Evolutionary conservation across 1,139 yeast species (phyloP), one percentile per base, ranked within the genome.

Genomic region (Suhomyces wounanorum): DNA sequence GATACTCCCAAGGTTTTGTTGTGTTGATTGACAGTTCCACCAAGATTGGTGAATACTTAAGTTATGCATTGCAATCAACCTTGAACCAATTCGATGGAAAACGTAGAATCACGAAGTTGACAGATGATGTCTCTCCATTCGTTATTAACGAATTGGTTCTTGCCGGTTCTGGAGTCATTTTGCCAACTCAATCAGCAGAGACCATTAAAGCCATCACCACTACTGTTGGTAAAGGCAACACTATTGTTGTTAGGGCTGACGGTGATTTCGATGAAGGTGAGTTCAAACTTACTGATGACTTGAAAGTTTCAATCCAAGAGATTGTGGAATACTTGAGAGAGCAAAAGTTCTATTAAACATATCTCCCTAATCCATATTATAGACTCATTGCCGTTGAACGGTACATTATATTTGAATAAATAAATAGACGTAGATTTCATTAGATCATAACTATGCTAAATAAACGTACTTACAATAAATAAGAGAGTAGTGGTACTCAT

Each of bases 111-210:
- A 82, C 96, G 46, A 79, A 87, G 56, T 74, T 91, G 57, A 82
- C 83, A 37, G 76, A 75, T 50, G 71, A 79, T 41, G 78, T 79
- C 42, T 77, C 82, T 52, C 80, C 85, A 11, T 84, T 82, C 61
- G 82, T 87, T 49, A 82, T 92, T 49, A 82, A 87, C 55, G 97
- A 92, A 73, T 82, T 92, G 61, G 89, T 90, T 50, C 84, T 89
- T 66, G 83, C 97, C 31, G 97, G 98, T 50, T 78, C 96, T 16
- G 98, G 96, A 59, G 95, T 92, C 41, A 87, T 92, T 59, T 81
- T 89, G 43, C 81, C 86, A 9, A 80, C 70, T 43, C 51, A 60
- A 16, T 50, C 60, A 4, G 58, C 63, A 13, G 56, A 59, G 36
- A 51, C 49, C 40, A 37, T 83, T 48, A 55, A 69, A 13, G 60